These are phyloP conservation scores for Metarhizium humberi DNA, from an alignment of 2,329 filamentous ascomycete species.

Conservation along the genomic window DNA sequence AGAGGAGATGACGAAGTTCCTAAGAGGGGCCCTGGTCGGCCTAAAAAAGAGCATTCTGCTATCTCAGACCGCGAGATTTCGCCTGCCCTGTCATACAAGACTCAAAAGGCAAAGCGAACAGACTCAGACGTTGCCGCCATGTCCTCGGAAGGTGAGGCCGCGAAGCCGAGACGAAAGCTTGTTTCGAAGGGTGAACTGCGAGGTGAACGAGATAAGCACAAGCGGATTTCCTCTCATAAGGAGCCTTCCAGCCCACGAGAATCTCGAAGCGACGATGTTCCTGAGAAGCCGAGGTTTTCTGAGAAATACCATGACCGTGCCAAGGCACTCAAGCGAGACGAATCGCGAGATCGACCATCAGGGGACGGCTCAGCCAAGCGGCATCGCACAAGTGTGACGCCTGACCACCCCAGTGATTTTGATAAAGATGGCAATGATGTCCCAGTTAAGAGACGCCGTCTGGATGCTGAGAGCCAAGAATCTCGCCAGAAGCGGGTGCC, in stretches of 20 bases:
- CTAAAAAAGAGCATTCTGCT: slow-evolving; percentile 44
- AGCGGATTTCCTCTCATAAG: slow-evolving; percentile 35
- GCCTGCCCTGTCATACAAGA: slow-evolving; percentile 36
- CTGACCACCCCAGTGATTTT: slow-evolving; percentile 39
- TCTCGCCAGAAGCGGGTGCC: slow-evolving; percentile 32
- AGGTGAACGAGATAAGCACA: slow-evolving; percentile 48
- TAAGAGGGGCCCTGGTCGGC: slow-evolving; percentile 43
- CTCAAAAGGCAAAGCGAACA: slow-evolving; percentile 39
- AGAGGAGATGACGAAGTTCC: slow-evolving; percentile 38
- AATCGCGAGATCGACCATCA: slow-evolving; percentile 45
- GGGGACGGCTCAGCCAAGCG: slow-evolving; percentile 47
- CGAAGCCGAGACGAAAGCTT: slow-evolving; percentile 53
- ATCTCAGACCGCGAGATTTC: slow-evolving; percentile 45
- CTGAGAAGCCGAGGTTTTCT: slow-evolving; percentile 37
- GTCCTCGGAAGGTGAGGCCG: slow-evolving; percentile 47
- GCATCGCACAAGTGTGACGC: slow-evolving; percentile 49
- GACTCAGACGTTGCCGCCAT: slow-evolving; percentile 44
- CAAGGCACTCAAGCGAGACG: slow-evolving; percentile 52
- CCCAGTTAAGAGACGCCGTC: slow-evolving; percentile 45
- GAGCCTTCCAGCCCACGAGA: slow-evolving; percentile 46
- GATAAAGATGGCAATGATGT: slow-evolving; percentile 45
- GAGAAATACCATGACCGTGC: slow-evolving; percentile 52
- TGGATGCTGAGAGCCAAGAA: slow-evolving; percentile 45
- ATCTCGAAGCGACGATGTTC: slow-evolving; percentile 34
- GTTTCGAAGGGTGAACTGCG: slow-evolving; percentile 54